These are phyloP conservation scores for Penicillium pulvis DNA, from an alignment of 495 filamentous ascomycete genomes.

Conservation along the genomic window DNA sequence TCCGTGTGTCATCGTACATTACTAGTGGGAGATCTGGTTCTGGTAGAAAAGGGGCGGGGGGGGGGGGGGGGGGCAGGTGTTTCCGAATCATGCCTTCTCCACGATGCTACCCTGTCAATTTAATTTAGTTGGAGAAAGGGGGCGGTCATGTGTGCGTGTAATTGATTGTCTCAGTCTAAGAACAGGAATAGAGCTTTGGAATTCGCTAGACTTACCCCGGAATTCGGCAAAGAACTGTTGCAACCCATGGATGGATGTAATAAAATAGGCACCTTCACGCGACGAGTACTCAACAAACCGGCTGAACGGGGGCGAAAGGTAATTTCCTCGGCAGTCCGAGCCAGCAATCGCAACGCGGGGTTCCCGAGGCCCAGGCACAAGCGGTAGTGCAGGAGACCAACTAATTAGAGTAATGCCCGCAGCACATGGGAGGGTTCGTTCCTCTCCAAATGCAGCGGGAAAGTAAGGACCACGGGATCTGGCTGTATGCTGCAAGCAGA, in stretches of 20 bases:
- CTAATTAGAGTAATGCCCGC: constrained; percentile 7
- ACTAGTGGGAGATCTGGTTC: neutral
- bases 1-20: constrained; percentile 1
- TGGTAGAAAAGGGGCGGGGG: neutral
- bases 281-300: neutral
- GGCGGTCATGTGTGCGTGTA: constrained; percentile 1
- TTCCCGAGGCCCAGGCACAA: constrained; percentile 5
- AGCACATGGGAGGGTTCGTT: neutral
- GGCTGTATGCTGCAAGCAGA: constrained; percentile 1
- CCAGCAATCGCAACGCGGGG: neutral
- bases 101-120: neutral
- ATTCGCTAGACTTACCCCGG: neutral
- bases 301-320: neutral
- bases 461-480: constrained; percentile 1
- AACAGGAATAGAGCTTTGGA: constrained; percentile 1
- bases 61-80: neutral
- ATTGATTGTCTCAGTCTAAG: neutral
- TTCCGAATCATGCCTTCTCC: neutral
- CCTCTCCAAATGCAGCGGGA: neutral
- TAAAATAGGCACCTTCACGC: neutral
- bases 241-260: neutral
- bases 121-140: neutral
- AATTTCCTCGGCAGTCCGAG: neutral
- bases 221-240: neutral
- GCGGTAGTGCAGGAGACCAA: neutral